phyloP scores from a whole-genome alignment of 768 basidiomycete genomes.

The Psilocybe azurescens region DNA sequence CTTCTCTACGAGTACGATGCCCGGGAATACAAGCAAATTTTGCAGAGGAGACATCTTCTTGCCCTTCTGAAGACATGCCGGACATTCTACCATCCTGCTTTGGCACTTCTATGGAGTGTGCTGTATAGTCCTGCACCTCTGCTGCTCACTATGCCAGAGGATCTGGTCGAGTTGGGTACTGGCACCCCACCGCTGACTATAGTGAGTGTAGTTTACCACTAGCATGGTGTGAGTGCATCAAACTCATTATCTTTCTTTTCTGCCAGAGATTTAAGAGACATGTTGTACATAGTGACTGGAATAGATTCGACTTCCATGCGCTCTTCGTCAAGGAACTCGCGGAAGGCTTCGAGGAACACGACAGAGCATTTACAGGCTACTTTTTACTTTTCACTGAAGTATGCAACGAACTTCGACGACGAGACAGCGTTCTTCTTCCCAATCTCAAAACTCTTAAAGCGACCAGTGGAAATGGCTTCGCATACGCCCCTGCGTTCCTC shows the following conservation, averaged over 20 bases:
- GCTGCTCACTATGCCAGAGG: conserved; percentile 18
- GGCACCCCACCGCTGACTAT: no score
- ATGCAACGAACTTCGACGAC: background rate
- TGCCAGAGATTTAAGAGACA: conserved; percentile 14
- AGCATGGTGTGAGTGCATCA: no score
- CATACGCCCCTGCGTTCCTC: conserved; percentile 2
- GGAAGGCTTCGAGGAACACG: background rate
- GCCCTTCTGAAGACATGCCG: conserved; percentile 13
- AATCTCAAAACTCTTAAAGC: background rate
- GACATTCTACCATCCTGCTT: conserved; percentile 8
- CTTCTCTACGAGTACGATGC: background rate
- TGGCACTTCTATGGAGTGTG: conserved; percentile 12
- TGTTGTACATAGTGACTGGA: conserved; percentile 8
- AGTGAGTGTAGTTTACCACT: no score
- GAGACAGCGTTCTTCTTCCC: conserved; percentile 3
- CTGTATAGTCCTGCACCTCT: conserved; percentile 12
- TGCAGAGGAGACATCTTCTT: background rate
- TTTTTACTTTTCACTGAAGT: background rate
- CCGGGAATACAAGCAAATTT: background rate
- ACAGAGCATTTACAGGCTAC: background rate
- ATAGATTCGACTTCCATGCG: conserved; percentile 16
- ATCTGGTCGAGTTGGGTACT: conserved; percentile 13
- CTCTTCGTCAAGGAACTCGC: conserved; percentile 11
- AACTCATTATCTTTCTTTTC: background rate
- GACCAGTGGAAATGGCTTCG: background rate